A percentile compares a stretch with the other conserved stretches of the same genome.
phyloP scores from a whole-genome alignment of 768 basidiomycete genomes.

The Pleurotus platypus region DNA sequence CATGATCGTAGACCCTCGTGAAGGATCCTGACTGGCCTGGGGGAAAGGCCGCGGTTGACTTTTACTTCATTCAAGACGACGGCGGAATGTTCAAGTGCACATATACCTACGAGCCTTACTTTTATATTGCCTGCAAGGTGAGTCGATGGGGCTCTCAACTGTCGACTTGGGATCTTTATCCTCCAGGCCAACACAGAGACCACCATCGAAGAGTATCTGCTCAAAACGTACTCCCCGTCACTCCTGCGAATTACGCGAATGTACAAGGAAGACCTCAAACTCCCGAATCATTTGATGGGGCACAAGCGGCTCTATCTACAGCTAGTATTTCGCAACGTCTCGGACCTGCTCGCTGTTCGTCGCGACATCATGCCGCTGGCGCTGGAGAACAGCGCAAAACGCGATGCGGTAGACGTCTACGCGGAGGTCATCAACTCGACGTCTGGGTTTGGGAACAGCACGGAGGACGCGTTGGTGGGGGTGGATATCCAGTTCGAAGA shows the following conservation, averaged over 20 bases:
- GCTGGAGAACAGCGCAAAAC: constrained; percentile 84
- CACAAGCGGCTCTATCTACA: constrained; percentile 86
- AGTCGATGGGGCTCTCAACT: constrained; percentile 5
- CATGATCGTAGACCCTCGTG: constrained; percentile 61
- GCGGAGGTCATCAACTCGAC: constrained; percentile 91
- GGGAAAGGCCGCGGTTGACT: constrained; percentile 90
- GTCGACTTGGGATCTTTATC: constrained; percentile 5
- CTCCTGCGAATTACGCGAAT: constrained; percentile 75
- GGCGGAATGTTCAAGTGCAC: constrained; percentile 96
- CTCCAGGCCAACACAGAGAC: constrained; percentile 78
- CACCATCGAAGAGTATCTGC: constrained; percentile 91
- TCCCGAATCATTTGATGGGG: constrained; percentile 97
- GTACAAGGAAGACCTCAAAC: constrained; percentile 89
- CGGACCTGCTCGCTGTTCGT: constrained; percentile 83
- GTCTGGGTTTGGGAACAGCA: constrained; percentile 29
- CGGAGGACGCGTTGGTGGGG: constrained; percentile 27
- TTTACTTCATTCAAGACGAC: constrained; percentile 96
- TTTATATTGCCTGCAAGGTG: constrained; percentile 90
- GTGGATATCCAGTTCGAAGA: constrained; percentile 70
- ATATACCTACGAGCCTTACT: constrained; percentile 91
- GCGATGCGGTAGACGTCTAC: constrained; percentile 94
- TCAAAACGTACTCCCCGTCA: constrained; percentile 89
- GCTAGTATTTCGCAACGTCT: constrained; percentile 89
- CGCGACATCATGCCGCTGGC: constrained; percentile 90
- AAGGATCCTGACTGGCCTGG: constrained; percentile 82